Percentiles rank a stretch among this genome's conserved stretches.
Conservation (phyloP, 1,284 basidiomycete species). For the Amylostereum chailletii region DNA sequence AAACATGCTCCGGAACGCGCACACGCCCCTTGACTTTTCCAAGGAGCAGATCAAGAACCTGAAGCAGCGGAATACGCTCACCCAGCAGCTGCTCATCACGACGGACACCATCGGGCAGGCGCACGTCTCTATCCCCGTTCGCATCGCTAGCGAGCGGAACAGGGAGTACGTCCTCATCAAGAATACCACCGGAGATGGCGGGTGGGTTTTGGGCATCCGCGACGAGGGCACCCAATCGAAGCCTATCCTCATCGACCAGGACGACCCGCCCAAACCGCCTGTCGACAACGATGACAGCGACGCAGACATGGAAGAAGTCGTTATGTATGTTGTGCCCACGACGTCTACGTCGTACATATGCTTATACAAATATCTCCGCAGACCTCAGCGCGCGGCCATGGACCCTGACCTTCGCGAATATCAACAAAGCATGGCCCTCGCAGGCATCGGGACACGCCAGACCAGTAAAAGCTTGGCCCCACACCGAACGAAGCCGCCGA, state of each 20-base stretch:
- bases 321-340: conserved; percentile 39
- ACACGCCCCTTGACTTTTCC: conserved; percentile 91
- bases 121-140: conserved; percentile 81
- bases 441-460: conserved; percentile 53
- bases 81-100: conserved; percentile 90
- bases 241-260: conserved; percentile 80
- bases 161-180: conserved; percentile 91
- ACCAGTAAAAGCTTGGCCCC: conserved; percentile 33
- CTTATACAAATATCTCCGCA: conserved; percentile 17
- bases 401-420: conserved; percentile 68
- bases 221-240: conserved; percentile 74
- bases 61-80: conserved; percentile 83
- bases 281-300: conserved; percentile 38
- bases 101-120: conserved; percentile 91
- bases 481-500: conserved; percentile 21
- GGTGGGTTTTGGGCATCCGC: conserved; percentile 89
- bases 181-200: conserved; percentile 79
- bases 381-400: conserved; percentile 22
- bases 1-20: conserved; percentile 78
- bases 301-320: conserved; percentile 70
- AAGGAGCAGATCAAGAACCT: conserved; percentile 91
- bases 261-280: conserved; percentile 18
- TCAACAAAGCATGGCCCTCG: conserved; percentile 56
- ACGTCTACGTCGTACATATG: conserved; percentile 6
- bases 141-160: conserved; percentile 92